A percentile compares a stretch with the other conserved stretches of the same genome.
phyloP scores from a whole-genome alignment of 257 asterid species.

The Leonotis leonurus region DNA sequence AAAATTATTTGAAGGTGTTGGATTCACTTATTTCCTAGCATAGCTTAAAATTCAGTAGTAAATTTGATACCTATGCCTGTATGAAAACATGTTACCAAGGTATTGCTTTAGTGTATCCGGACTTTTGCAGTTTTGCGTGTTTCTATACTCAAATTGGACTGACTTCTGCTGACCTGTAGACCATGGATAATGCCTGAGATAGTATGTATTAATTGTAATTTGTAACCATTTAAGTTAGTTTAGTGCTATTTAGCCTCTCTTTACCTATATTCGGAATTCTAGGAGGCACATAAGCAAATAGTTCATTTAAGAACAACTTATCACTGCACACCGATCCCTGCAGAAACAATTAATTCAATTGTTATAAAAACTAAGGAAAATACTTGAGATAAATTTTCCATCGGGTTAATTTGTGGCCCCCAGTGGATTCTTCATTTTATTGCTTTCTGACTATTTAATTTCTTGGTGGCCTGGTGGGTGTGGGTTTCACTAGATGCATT shows the following conservation, averaged over 20 bases:
- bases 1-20: too few species aligned
- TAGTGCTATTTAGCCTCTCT: neutral
- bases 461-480: slow-evolving; percentile 24
- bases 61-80: too few species aligned
- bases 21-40: too few species aligned
- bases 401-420: neutral
- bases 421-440: neutral
- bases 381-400: neutral
- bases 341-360: neutral
- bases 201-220: neutral
- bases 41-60: too few species aligned
- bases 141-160: neutral
- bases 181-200: neutral
- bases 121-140: neutral
- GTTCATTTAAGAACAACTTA: neutral
- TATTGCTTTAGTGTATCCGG: neutral
- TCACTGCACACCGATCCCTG: neutral
- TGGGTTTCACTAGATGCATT: slow-evolving; percentile 44
- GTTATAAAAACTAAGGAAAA: neutral
- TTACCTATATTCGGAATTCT: neutral
- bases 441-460: slow-evolving; percentile 3
- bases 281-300: neutral
- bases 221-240: neutral
- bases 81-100: neutral
- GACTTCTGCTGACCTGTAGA: neutral